Evolutionary conservation across 148 eudicot species (phyloP).

Genomic region (Rhododendron vialii): DNA sequence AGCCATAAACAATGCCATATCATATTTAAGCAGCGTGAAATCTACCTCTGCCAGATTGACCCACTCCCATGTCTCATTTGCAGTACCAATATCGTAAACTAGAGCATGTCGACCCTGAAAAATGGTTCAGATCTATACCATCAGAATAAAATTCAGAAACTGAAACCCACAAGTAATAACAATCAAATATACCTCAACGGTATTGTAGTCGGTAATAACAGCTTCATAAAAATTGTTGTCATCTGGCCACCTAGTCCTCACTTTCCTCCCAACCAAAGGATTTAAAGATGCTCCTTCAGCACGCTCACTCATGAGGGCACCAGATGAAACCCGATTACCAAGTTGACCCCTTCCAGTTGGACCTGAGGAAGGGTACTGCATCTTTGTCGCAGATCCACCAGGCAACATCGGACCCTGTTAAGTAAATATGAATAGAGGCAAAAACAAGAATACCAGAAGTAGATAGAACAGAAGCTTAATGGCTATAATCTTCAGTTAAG

Average conservation of each 20-base stretch:
- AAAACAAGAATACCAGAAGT: constrained; percentile 7
- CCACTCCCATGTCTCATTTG: constrained; percentile 60
- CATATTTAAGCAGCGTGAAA: constrained; percentile 2
- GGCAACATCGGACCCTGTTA: constrained; percentile 28
- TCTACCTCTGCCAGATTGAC: constrained; percentile 58
- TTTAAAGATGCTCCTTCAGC: constrained; percentile 35
- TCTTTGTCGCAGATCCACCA: constrained; percentile 30
- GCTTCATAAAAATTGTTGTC: constrained; percentile 69
- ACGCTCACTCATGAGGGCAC: constrained; percentile 30
- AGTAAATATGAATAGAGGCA: background rate
- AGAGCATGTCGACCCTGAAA: constrained; percentile 55
- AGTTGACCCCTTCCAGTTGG: constrained; percentile 43
- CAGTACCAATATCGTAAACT: constrained; percentile 47
- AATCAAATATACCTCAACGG: constrained; percentile 35
- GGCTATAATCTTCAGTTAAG: constrained; percentile 17
- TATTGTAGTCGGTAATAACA: constrained; percentile 43
- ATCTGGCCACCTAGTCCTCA: constrained; percentile 72
- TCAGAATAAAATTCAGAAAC: background rate
- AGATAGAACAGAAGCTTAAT: background rate
- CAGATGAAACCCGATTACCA: constrained; percentile 34
- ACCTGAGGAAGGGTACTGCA: constrained; percentile 37
- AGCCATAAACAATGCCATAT: background rate
- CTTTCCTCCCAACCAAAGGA: constrained; percentile 55
- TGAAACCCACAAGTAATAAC: background rate
- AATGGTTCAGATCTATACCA: constrained; percentile 11